Evolutionary conservation across 2,329 filamentous ascomycete genomes (phyloP).

Genomic region (Penicillium glabrum): DNA sequence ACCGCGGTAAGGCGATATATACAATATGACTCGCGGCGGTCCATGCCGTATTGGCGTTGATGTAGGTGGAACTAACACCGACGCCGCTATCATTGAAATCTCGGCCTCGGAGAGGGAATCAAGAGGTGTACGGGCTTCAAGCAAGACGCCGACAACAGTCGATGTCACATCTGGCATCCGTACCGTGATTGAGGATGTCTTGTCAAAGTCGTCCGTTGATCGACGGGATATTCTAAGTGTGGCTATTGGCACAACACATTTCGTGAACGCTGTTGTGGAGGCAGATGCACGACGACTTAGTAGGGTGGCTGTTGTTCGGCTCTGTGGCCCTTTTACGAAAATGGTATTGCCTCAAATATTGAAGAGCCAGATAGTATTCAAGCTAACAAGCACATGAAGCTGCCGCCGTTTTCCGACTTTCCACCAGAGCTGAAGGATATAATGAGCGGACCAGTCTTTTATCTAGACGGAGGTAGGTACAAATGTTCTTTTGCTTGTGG

Average conservation of each 20-base stretch:
- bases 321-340: constrained; percentile 49
- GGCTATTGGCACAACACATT: constrained; percentile 55
- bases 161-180: constrained; percentile 3
- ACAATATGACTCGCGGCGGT: neutral
- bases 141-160: constrained; percentile 41
- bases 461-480: neutral
- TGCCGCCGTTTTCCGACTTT: neutral
- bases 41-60: constrained; percentile 47
- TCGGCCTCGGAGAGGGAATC: constrained; percentile 19
- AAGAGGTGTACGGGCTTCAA: constrained; percentile 29
- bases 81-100: constrained; percentile 33
- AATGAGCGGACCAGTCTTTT: neutral
- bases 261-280: constrained; percentile 54
- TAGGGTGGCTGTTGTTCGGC: constrained; percentile 53
- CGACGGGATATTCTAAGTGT: constrained; percentile 43
- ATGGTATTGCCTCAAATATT: neutral
- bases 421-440: neutral
- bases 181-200: neutral
- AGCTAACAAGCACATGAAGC: neutral
- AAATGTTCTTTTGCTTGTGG: neutral
- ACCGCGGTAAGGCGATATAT: neutral
- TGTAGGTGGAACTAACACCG: constrained; percentile 43
- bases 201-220: constrained; percentile 23
- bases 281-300: constrained; percentile 51
- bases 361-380: constrained; percentile 10